phyloP scores from a whole-genome alignment of 2,329 filamentous ascomycete genomes.

The Aspergillus novofumigatus region DNA sequence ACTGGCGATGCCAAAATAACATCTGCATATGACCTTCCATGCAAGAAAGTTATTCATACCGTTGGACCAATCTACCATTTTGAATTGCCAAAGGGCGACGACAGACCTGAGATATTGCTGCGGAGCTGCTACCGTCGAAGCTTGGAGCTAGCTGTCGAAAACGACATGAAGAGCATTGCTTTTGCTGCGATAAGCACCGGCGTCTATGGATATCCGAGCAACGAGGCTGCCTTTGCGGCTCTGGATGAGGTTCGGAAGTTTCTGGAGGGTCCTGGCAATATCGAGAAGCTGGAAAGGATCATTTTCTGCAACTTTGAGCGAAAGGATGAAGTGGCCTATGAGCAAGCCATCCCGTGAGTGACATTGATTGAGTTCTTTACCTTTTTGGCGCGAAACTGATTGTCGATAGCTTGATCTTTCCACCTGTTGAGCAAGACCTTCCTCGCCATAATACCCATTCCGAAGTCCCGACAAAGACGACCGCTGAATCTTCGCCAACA shows the following conservation, averaged over 20 bases:
- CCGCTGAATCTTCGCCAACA: slow-evolving; percentile 25
- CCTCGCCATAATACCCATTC: slow-evolving; percentile 8
- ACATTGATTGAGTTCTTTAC: not conserved
- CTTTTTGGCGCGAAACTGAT: not conserved
- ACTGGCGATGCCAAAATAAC: slow-evolving; percentile 85
- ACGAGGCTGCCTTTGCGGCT: slow-evolving; percentile 68
- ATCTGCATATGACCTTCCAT: slow-evolving; percentile 68
- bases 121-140: slow-evolving; percentile 66
- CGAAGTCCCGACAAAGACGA: slow-evolving; percentile 12
- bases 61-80: slow-evolving; percentile 75
- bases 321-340: slow-evolving; percentile 74
- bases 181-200: slow-evolving; percentile 87
- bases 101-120: slow-evolving; percentile 42
- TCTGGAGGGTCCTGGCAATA: slow-evolving; percentile 41
- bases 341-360: slow-evolving; percentile 67
- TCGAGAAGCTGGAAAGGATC: slow-evolving; percentile 60
- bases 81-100: slow-evolving; percentile 31
- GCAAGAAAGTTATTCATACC: slow-evolving; percentile 77
- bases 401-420: slow-evolving; percentile 44
- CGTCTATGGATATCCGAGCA: slow-evolving; percentile 79
- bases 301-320: slow-evolving; percentile 80
- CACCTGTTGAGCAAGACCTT: slow-evolving; percentile 39
- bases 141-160: slow-evolving; percentile 66
- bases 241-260: slow-evolving; percentile 57
- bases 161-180: slow-evolving; percentile 66